Evolutionary conservation across 2,329 filamentous ascomycete species (phyloP), one percentile per base, ranked within the genome.

Genomic region (Trichoderma atroviride): DNA sequence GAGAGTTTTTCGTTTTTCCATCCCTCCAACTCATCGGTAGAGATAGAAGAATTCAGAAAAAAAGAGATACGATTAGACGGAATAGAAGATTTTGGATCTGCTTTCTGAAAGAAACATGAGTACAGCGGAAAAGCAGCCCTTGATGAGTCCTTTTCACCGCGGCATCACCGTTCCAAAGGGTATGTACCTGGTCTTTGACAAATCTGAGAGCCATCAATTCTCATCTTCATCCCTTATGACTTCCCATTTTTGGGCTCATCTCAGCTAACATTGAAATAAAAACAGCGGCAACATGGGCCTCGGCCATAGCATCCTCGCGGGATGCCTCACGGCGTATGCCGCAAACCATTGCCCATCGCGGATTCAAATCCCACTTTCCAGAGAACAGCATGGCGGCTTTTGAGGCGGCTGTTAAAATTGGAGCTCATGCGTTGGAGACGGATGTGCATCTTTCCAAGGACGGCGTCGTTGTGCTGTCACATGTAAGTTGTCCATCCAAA

Each of bases 371-470:
- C 0, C 85, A 85, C 63, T 92, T 86, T 73, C 93, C 95, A 0
- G 95, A 98, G 79, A 98, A 98, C 80, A 91, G 92, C 1, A 89
- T 97, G 85, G 86, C 84, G 19, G 91, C 92, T 9, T 96, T 97
- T 81, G 83, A 83, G 69, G 90, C 86, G 33, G 94, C 94, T 1
- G 86, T 95, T 2, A 83, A 88, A 37, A 89, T 88, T 22, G 93
- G 93, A 24, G 88, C 92, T 0, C 88, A 96, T 75, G 95, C 91
- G 0, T 83, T 98, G 33, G 95, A 98, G 82, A 96, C 93, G 22
- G 95, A 98, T 75, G 80, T 97, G 10, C 94, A 96, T 78, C 81
- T 97, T 40, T 90, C 92, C 16, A 88, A 86, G 71, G 95, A 98
- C 76, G 90, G 91, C 7, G 89, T 97, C 0, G 91, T 97, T 0